Evolutionary conservation across 176 grass and related monocot genomes (phyloP), one percentile per base, ranked within the genome.

Genomic region (Luzula sylvatica): DNA sequence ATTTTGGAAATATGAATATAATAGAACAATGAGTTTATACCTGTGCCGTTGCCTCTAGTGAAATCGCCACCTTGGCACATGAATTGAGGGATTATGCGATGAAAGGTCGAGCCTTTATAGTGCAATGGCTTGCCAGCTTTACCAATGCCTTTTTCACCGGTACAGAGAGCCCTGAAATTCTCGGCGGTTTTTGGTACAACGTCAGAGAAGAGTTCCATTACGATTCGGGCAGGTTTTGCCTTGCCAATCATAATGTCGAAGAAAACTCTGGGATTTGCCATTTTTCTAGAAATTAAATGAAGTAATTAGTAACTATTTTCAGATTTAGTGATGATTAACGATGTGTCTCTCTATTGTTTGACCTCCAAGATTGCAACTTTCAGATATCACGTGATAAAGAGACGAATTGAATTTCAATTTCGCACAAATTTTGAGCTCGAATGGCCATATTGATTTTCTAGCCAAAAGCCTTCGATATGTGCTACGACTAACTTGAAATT

Each of bases 391-490:
- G 24, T 12, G 38, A 53, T 28, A 44, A 3, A 55, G 69, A 68
- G n/a, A 78, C 46, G 35, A 55, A 8, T 15, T 65, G 15, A 11
- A 14, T 11, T 27, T 30, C 22, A 20, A 75, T 92, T 52, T 92
- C 20, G 87, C 87, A 92, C 87, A 78, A 85, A 41, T 58, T 68
- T 92, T 92, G 87, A 92, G 87, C 87, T 80, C 72, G 66, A 19
- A 56, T 62, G 74, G 67, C 69, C 58, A 48, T 35, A 53, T 12
- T 32, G 55, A 42, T 3, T 26, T 67, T 74, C 54, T 48, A 72
- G 68, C 65, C 78, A 48, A 65, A 80, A 84, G 73, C 87, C 87
- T 92, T 92, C 76, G 81, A 85, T 85, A 76, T 81, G 86, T 84
- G 86, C 86, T 47, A 38, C 1, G 20, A 8, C 23, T 0, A 3